Conservation (phyloP, 23 red algal species). For the Cyanidiococcus yangmingshanensis region DNA sequence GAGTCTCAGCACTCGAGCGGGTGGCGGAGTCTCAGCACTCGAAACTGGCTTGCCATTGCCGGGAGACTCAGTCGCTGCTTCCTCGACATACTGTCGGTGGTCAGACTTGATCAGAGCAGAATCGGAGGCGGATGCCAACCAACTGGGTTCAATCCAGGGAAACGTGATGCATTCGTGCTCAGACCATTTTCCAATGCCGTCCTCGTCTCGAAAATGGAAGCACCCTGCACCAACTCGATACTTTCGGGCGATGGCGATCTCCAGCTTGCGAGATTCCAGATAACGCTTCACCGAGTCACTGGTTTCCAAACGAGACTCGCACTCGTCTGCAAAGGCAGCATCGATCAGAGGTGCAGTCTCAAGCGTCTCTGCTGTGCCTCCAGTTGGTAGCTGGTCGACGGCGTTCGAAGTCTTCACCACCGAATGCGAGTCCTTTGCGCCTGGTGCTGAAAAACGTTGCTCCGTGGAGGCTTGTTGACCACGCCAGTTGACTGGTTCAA, state of each 20-base stretch:
- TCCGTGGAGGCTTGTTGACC: background rate
- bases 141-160: constrained; percentile 33
- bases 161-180: constrained; percentile 42
- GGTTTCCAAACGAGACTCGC: background rate
- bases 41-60: background rate
- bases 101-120: background rate
- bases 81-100: background rate
- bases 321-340: background rate
- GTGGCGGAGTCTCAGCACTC: background rate
- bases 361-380: background rate
- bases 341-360: background rate
- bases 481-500: background rate
- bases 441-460: background rate
- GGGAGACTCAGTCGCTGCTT: background rate
- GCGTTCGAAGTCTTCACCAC: background rate
- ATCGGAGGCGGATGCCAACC: background rate
- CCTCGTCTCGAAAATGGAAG: constrained; percentile 21
- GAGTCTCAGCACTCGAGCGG: constrained; percentile 19
- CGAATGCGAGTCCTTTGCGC: background rate
- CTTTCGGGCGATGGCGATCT: constrained; percentile 21
- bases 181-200: constrained; percentile 18
- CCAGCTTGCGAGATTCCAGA: constrained; percentile 35
- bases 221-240: constrained; percentile 48
- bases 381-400: background rate
- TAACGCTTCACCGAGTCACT: constrained; percentile 22